Conservation (phyloP, 2,329 filamentous ascomycete species). For the Rugonectria rugulosa region DNA sequence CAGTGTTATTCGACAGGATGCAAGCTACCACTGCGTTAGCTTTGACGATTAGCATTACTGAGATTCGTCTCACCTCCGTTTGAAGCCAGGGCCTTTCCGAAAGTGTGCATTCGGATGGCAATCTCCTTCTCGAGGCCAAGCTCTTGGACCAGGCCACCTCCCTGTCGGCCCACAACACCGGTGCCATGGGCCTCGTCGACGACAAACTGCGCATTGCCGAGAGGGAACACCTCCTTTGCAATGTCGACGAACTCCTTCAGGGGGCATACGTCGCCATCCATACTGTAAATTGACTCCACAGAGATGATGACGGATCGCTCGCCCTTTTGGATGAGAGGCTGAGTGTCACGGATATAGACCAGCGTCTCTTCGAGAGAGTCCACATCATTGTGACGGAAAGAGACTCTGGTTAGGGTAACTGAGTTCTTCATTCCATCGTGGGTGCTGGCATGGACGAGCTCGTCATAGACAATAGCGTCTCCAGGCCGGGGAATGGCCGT, state of each 20-base stretch:
- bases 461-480: slow-evolving; percentile 69
- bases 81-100: slow-evolving; percentile 58
- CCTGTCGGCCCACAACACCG: slow-evolving; percentile 57
- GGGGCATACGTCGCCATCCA: slow-evolving; percentile 55
- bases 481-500: slow-evolving; percentile 58
- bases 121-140: slow-evolving; percentile 59
- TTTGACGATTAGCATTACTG: too few relatives aligned
- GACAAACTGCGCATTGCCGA: slow-evolving; percentile 55
- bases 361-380: slow-evolving; percentile 48
- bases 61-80: slow-evolving; percentile 39
- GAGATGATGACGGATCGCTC: slow-evolving; percentile 47
- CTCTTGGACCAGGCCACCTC: slow-evolving; percentile 56
- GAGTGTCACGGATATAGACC: slow-evolving; percentile 36
- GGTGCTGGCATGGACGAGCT: slow-evolving; percentile 70
- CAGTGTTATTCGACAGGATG: slow-evolving; percentile 28
- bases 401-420: slow-evolving; percentile 53
- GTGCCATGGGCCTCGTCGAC: slow-evolving; percentile 65
- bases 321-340: slow-evolving; percentile 41
- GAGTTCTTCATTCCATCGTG: slow-evolving; percentile 70
- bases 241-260: slow-evolving; percentile 47
- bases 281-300: slow-evolving; percentile 55
- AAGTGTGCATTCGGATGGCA: slow-evolving; percentile 59
- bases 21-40: slow-evolving; percentile 18
- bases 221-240: slow-evolving; percentile 43
- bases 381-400: slow-evolving; percentile 56